Conservation (phyloP, 2,329 filamentous ascomycete genomes). For the Blastomyces gilchristii region DNA sequence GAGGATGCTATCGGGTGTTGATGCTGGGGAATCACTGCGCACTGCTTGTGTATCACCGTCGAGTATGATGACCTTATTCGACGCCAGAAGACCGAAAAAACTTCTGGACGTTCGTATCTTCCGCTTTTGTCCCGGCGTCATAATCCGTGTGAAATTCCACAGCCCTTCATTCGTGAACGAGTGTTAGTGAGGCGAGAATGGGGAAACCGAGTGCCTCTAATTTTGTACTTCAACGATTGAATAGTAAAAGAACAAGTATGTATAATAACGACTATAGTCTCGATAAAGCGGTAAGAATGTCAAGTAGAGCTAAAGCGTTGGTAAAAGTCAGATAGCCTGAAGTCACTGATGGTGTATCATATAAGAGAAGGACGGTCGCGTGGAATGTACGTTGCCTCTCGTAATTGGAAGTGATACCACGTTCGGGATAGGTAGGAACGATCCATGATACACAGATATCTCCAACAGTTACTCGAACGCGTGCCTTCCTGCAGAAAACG, state of each 20-base stretch:
- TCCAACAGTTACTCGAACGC: background rate
- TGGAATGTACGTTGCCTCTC: background rate
- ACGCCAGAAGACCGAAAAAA: constrained; percentile 20
- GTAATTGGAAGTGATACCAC: background rate
- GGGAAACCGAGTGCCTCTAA: background rate
- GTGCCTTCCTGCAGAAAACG: no score
- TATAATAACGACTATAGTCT: background rate
- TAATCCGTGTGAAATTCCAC: constrained; percentile 9
- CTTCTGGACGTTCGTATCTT: constrained; percentile 19
- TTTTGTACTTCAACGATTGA: background rate
- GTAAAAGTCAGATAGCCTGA: background rate
- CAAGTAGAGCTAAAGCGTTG: background rate
- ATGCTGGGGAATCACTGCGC: constrained; percentile 18
- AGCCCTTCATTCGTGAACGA: constrained; percentile 5
- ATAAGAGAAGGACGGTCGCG: background rate
- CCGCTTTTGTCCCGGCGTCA: constrained; percentile 17
- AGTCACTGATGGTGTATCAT: background rate
- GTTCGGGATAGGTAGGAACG: background rate
- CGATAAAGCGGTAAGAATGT: background rate
- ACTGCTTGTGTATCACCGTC: constrained; percentile 14
- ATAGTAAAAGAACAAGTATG: background rate
- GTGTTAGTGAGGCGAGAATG: background rate
- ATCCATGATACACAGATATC: background rate
- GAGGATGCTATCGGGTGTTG: constrained; percentile 19
- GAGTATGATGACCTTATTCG: constrained; percentile 16